These are phyloP conservation scores for Castanea mollissima DNA, from an alignment of 306 rosid species.

Conservation along the genomic window DNA sequence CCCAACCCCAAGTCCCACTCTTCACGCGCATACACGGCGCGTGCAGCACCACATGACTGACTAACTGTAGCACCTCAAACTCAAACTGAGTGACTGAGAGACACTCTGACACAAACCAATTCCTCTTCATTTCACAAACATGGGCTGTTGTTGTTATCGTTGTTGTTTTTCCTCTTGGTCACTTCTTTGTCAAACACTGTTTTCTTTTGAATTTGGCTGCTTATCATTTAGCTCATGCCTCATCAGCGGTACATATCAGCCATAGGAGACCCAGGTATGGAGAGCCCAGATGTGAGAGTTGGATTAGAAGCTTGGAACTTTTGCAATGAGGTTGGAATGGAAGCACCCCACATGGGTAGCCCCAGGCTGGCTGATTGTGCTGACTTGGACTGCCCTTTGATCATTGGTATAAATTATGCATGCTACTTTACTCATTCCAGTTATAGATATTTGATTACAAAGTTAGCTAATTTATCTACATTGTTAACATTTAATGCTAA, in stretches of 20 bases:
- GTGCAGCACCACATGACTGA: neutral
- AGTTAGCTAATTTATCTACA: neutral
- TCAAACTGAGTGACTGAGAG: neutral
- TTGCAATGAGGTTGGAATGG: slow-evolving; percentile 62
- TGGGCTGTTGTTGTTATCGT: slow-evolving; percentile 6
- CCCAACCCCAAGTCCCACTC: neutral
- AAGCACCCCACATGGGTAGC: slow-evolving; percentile 61
- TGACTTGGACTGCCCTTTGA: slow-evolving; percentile 31
- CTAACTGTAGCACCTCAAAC: neutral
- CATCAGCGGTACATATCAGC: slow-evolving; percentile 36
- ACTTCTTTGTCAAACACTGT: slow-evolving; percentile 12
- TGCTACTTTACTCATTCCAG: neutral
- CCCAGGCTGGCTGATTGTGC: slow-evolving; percentile 65
- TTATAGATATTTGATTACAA: neutral
- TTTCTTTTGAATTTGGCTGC: slow-evolving; percentile 10
- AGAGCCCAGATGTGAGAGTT: slow-evolving; percentile 45
- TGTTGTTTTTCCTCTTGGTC: neutral
- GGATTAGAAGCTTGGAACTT: slow-evolving; percentile 61
- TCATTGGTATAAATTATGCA: slow-evolving; percentile 13
- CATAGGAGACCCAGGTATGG: slow-evolving; percentile 60
- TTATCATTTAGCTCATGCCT: neutral
- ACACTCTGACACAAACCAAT: neutral
- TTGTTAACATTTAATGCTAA: neutral
- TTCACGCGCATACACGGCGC: neutral
- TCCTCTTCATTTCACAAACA: neutral